Conservation (phyloP, 2,329 filamentous ascomycete species). For the Microdochium bolleyi region DNA sequence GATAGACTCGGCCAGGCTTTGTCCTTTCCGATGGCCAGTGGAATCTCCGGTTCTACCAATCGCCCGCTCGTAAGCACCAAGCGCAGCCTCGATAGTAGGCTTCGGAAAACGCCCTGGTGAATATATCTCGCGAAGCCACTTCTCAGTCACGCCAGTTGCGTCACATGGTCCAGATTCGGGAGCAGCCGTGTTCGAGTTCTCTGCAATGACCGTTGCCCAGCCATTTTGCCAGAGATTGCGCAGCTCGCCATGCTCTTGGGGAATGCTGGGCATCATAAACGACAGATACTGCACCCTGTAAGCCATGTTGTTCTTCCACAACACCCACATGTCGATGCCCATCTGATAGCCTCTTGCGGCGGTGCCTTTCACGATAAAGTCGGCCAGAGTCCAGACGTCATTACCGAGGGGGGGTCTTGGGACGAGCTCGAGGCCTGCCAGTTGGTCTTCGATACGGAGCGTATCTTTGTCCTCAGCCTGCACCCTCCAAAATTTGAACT, state of each 20-base stretch:
- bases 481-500: conserved; percentile 91
- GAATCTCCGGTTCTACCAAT: conserved; percentile 31
- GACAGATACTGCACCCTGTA: conserved; percentile 68
- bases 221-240: conserved; percentile 50
- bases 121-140: conserved; percentile 80
- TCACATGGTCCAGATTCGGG: conserved; percentile 56
- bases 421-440: conserved; percentile 53
- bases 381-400: conserved; percentile 72
- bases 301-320: conserved; percentile 80
- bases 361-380: conserved; percentile 50
- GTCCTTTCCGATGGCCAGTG: conserved; percentile 29
- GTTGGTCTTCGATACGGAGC: conserved; percentile 63
- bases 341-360: conserved; percentile 41
- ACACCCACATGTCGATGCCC: conserved; percentile 59
- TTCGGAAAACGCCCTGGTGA: conserved; percentile 75
- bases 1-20: conserved; percentile 67
- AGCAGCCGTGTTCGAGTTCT: conserved; percentile 44
- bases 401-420: conserved; percentile 64
- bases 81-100: conserved; percentile 73
- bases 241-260: conserved; percentile 38
- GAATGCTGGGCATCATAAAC: conserved; percentile 51
- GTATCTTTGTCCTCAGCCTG: conserved; percentile 57
- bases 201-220: conserved; percentile 64
- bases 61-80: conserved; percentile 72
- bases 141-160: conserved; percentile 64